Conservation (phyloP, 176 grass and related monocot species). For the Aegilops speltoides region DNA sequence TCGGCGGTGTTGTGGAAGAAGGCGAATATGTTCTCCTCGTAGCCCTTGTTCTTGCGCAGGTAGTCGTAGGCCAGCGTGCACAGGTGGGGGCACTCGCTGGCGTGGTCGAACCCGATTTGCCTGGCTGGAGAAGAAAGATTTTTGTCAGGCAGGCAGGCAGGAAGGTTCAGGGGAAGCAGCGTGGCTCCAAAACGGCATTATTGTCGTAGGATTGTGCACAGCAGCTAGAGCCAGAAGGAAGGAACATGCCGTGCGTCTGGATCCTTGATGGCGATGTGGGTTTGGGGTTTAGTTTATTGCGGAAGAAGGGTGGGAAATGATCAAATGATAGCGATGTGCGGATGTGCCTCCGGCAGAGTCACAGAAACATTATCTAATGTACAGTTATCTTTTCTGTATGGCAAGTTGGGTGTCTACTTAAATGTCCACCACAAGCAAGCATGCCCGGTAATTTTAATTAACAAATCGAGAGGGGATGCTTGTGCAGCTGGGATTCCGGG, state of each 20-base stretch:
- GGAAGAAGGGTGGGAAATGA: neutral
- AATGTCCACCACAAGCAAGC: too few species aligned
- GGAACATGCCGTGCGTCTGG: slow-evolving; percentile 33
- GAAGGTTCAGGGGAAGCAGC: neutral
- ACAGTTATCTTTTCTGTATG: neutral
- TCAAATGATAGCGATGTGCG: neutral
- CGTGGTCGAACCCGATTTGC: slow-evolving; percentile 73
- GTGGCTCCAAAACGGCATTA: neutral
- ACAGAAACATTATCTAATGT: slow-evolving; percentile 5
- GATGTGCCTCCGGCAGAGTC: neutral
- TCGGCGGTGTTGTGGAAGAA: slow-evolving; percentile 62
- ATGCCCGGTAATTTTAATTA: neutral
- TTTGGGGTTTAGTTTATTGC: neutral
- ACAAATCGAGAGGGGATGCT: neutral
- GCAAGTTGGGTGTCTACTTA: neutral
- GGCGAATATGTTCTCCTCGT: slow-evolving; percentile 68
- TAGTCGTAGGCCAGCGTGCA: slow-evolving; percentile 75
- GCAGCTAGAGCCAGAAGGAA: neutral
- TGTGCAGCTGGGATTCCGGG: slow-evolving; percentile 6
- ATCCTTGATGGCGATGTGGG: neutral
- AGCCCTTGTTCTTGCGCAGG: slow-evolving; percentile 65
- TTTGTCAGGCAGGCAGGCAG: neutral
- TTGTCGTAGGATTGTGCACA: neutral
- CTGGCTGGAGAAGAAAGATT: slow-evolving; percentile 42
- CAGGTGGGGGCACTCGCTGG: slow-evolving; percentile 68